Percentiles rank a stretch among this genome's conserved stretches.
These are phyloP conservation scores for Thymus mandschuricus DNA, from an alignment of 257 asterid species.

Conservation along the genomic window DNA sequence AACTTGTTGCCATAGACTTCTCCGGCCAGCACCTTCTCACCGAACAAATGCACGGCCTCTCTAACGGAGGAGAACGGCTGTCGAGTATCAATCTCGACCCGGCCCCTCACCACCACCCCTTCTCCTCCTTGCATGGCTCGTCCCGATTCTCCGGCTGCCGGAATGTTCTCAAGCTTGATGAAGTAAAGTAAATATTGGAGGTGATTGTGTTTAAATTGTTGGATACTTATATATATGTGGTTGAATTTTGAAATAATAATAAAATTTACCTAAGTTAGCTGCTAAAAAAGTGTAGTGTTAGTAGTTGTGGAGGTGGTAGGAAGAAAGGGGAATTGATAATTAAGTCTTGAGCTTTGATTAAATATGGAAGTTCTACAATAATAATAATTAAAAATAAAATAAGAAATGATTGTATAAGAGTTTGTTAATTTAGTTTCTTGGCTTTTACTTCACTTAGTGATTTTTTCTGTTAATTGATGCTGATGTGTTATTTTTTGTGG, in stretches of 20 bases:
- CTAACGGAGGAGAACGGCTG: constrained; percentile 77
- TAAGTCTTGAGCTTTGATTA: constrained; percentile 25
- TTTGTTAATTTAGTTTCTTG: constrained; percentile 59
- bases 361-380: constrained; percentile 8
- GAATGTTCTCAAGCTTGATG: background rate
- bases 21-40: constrained; percentile 80
- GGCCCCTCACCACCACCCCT: constrained; percentile 81
- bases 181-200: background rate
- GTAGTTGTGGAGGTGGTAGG: constrained; percentile 35
- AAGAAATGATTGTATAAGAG: constrained; percentile 35
- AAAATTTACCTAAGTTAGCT: background rate
- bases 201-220: constrained; percentile 18
- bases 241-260: background rate
- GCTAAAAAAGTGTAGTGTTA: constrained; percentile 6
- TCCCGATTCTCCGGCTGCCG: background rate
- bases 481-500: constrained; percentile 42
- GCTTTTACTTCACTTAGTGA: constrained; percentile 86
- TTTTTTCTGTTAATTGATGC: constrained; percentile 59
- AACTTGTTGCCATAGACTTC: constrained; percentile 71
- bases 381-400: constrained; percentile 1
- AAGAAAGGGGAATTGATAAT: constrained; percentile 10
- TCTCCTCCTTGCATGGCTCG: constrained; percentile 52
- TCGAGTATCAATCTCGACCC: constrained; percentile 84
- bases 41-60: constrained; percentile 78
- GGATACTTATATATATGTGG: constrained; percentile 18